Percentiles rank a stretch among this genome's conserved stretches.
Evolutionary conservation across 768 basidiomycete genomes (phyloP).

Genomic region (Lactarius hatsudake): DNA sequence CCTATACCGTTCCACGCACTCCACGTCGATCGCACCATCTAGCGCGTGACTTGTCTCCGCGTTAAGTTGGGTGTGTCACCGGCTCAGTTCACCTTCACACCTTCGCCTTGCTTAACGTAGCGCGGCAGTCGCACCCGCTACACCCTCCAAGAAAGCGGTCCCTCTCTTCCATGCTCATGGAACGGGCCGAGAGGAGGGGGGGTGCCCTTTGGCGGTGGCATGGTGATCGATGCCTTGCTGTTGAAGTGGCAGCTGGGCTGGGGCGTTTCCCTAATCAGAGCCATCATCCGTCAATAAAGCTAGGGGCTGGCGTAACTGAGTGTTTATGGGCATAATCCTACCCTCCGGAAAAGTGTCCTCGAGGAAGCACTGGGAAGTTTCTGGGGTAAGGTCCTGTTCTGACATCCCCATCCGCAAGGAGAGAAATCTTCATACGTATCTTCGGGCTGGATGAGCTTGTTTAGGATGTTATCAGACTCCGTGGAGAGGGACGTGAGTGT

Average conservation of each 20-base stretch:
- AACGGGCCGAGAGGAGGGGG: slow-evolving; percentile 13
- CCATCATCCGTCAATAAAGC: slow-evolving; percentile 13
- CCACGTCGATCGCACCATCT: no score
- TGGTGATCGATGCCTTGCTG: slow-evolving; percentile 1
- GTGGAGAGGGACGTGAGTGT: slow-evolving; percentile 52
- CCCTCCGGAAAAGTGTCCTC: slow-evolving; percentile 14
- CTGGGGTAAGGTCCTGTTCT: not conserved
- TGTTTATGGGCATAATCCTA: slow-evolving; percentile 27
- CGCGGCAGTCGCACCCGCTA: no score
- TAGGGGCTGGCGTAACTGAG: slow-evolving; percentile 17
- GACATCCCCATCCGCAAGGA: not conserved
- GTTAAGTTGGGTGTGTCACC: no score
- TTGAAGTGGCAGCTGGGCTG: not conserved
- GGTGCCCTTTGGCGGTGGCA: not conserved
- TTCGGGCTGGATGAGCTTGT: slow-evolving; percentile 45
- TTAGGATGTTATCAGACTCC: slow-evolving; percentile 47
- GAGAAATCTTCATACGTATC: slow-evolving; percentile 36
- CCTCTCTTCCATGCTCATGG: slow-evolving; percentile 26
- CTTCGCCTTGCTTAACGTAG: no score
- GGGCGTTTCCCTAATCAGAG: not conserved
- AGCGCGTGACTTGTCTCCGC: no score
- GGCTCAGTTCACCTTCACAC: no score
- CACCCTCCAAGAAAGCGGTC: slow-evolving; percentile 23
- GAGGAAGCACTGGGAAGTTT: not conserved
- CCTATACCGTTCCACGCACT: no score